Conservation (phyloP, 345 rosid genomes). For the Isatis tinctoria region DNA sequence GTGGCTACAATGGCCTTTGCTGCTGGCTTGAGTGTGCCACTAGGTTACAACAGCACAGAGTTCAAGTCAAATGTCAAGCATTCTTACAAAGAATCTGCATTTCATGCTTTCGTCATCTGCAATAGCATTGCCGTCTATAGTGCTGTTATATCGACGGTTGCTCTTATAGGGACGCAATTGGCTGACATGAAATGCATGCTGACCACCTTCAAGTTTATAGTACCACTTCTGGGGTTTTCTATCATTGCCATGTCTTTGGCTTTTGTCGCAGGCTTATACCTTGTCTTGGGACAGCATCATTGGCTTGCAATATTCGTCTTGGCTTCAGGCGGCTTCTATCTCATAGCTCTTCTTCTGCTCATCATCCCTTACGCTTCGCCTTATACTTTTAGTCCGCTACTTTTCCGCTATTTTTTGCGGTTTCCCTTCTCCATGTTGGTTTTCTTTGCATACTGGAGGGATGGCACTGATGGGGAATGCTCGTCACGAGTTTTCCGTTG, state of each 20-base stretch:
- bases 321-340: slow-evolving; percentile 2
- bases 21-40: slow-evolving; percentile 10
- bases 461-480: slow-evolving; percentile 15
- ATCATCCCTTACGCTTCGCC: slow-evolving; percentile 21
- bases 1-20: slow-evolving; percentile 24
- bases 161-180: slow-evolving; percentile 22
- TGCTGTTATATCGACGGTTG: slow-evolving; percentile 13
- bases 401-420: slow-evolving; percentile 11
- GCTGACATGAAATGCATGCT: slow-evolving; percentile 20
- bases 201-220: slow-evolving; percentile 15
- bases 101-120: slow-evolving; percentile 21
- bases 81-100: slow-evolving; percentile 10
- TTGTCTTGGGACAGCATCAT: slow-evolving; percentile 13
- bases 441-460: slow-evolving; percentile 18
- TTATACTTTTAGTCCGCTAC: slow-evolving; percentile 3
- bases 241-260: slow-evolving; percentile 15
- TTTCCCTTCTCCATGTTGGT: slow-evolving; percentile 19
- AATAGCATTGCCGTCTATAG: slow-evolving; percentile 13
- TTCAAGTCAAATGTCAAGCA: slow-evolving; percentile 12
- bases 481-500: slow-evolving; percentile 8
- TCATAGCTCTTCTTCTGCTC: slow-evolving; percentile 15
- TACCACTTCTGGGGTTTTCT: slow-evolving; percentile 20
- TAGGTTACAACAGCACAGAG: slow-evolving; percentile 21
- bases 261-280: slow-evolving; percentile 15
- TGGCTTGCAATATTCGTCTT: slow-evolving; percentile 18